These are phyloP conservation scores for Neurospora intermedia DNA, from an alignment of 495 filamentous ascomycete genomes.

Conservation along the genomic window DNA sequence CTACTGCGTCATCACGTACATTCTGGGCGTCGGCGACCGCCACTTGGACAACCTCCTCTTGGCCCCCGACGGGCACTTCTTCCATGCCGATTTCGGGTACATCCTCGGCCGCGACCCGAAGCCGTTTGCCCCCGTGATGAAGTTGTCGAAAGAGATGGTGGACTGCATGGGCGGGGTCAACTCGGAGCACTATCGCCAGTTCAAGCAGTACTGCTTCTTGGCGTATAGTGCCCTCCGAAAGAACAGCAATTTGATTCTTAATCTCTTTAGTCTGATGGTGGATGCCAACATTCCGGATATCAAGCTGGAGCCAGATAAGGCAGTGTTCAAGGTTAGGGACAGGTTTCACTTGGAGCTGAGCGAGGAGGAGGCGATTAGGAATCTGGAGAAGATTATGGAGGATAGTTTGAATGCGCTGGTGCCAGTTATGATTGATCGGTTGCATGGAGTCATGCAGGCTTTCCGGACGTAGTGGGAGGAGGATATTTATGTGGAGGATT, in stretches of 20 bases:
- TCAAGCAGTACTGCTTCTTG: constrained; percentile 92
- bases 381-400: constrained; percentile 78
- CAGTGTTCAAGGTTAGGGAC: constrained; percentile 88
- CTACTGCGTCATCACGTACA: constrained; percentile 98
- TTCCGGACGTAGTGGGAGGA: constrained; percentile 54
- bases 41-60: constrained; percentile 95
- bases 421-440: constrained; percentile 85
- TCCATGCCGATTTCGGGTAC: constrained; percentile 97
- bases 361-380: constrained; percentile 84
- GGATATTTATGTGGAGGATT: neutral
- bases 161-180: constrained; percentile 89
- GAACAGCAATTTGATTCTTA: constrained; percentile 82
- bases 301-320: constrained; percentile 81
- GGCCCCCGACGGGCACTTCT: constrained; percentile 85
- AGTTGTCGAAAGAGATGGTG: constrained; percentile 95
- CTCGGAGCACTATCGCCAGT: constrained; percentile 70
- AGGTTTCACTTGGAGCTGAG: constrained; percentile 84
- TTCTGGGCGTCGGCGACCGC: constrained; percentile 93
- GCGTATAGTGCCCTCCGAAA: constrained; percentile 89
- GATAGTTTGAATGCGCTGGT: constrained; percentile 81
- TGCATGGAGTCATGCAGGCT: constrained; percentile 89
- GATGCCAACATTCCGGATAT: constrained; percentile 96
- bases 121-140: constrained; percentile 93
- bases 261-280: constrained; percentile 92
- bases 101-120: constrained; percentile 97